phyloP scores from a whole-genome alignment of 805 yeast species.

The Metschnikowia vanudenii region DNA sequence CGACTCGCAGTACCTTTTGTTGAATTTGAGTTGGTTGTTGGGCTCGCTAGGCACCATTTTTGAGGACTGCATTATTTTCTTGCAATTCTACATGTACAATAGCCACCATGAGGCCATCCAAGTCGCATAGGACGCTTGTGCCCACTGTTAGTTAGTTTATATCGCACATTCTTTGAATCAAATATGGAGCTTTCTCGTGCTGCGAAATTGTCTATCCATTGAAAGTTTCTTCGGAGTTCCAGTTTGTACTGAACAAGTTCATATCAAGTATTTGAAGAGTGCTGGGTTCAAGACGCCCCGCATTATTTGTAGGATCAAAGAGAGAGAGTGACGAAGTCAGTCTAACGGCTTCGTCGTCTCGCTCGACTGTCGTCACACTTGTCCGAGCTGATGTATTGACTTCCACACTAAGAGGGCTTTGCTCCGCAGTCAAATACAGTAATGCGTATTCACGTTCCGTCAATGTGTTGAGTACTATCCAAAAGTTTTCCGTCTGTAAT shows the following conservation, averaged over 20 bases:
- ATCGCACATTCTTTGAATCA: neutral
- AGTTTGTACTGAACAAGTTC: slow-evolving; percentile 13
- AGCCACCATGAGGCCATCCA: slow-evolving; percentile 21
- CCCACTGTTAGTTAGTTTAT: neutral
- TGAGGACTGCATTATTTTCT: slow-evolving; percentile 64
- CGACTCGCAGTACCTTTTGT: slow-evolving; percentile 56
- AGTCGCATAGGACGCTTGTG: slow-evolving; percentile 4
- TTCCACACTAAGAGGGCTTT: neutral
- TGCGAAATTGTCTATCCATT: neutral
- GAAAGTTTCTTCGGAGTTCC: slow-evolving; percentile 15
- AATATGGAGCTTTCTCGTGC: neutral
- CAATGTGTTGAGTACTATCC: slow-evolving; percentile 16
- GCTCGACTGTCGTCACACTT: neutral
- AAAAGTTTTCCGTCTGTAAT: slow-evolving; percentile 20
- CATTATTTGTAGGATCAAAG: slow-evolving; percentile 1
- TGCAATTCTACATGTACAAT: slow-evolving; percentile 64
- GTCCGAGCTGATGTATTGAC: neutral
- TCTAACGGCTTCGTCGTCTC: neutral
- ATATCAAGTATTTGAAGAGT: slow-evolving; percentile 14
- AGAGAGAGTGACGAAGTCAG: slow-evolving; percentile 1
- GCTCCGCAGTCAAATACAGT: slow-evolving; percentile 6
- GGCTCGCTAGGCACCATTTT: slow-evolving; percentile 77
- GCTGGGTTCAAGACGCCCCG: slow-evolving; percentile 3
- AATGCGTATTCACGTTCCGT: slow-evolving; percentile 13
- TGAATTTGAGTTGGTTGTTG: slow-evolving; percentile 72